These are phyloP conservation scores for Colletotrichum tropicale DNA, from an alignment of 2,329 filamentous ascomycete species.

Conservation along the genomic window DNA sequence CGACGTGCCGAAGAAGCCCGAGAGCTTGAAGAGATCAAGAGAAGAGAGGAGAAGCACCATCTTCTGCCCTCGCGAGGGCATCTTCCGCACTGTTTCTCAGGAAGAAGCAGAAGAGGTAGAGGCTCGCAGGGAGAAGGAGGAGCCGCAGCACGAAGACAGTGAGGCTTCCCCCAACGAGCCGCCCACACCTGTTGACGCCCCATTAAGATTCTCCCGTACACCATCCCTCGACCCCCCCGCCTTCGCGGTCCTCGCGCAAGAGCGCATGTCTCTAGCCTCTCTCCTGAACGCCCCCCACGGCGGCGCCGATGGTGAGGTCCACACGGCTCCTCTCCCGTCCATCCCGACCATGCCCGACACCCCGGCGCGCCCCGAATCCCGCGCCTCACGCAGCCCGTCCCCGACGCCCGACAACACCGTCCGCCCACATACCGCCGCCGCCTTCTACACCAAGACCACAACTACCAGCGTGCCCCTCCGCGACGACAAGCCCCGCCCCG, in stretches of 20 bases:
- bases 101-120: conserved; percentile 52
- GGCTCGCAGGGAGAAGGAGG: conserved; percentile 29
- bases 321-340: conserved; percentile 36
- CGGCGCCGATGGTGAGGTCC: conserved; percentile 33
- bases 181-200: conserved; percentile 35
- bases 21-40: conserved; percentile 27
- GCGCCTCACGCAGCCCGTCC: background rate
- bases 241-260: conserved; percentile 57
- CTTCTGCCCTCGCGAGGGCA: conserved; percentile 66
- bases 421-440: conserved; percentile 51
- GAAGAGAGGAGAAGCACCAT: conserved; percentile 56
- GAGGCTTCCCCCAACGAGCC: conserved; percentile 27
- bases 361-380: background rate
- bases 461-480: conserved; percentile 58
- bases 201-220: conserved; percentile 56
- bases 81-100: conserved; percentile 65
- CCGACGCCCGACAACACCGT: conserved; percentile 5
- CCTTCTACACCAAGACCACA: conserved; percentile 54
- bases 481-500: conserved; percentile 42
- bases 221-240: conserved; percentile 67
- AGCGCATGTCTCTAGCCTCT: conserved; percentile 64
- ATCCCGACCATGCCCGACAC: conserved; percentile 47
- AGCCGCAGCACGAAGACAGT: conserved; percentile 16
- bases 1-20: conserved; percentile 17
- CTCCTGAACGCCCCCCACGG: conserved; percentile 62